Evolutionary conservation across 805 yeast genomes (phyloP), one percentile per base, ranked within the genome.

Genomic region (Candida nemodendra): DNA sequence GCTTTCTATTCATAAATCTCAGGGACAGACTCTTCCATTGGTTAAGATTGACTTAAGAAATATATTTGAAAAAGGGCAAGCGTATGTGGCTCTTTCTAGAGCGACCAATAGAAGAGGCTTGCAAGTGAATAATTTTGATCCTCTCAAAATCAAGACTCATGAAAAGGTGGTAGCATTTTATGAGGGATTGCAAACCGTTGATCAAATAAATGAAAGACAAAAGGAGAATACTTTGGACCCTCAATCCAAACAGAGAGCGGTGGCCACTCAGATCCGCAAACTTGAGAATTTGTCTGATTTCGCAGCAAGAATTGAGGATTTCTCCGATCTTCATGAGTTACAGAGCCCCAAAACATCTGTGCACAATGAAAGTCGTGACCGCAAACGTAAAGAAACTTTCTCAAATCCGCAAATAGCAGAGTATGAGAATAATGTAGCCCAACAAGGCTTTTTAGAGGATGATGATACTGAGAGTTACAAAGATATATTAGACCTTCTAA

Each of bases 1-100:
- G 0, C 62, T 93, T 30, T 89, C 97, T 0, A 90, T 93, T 30
- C 99, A 93, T 58, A 91, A 93, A 64, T 81, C 97, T 0, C 99
- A 91, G 59, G 99, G 99, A 1, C 90, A 91, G 61, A 85, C 98
- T 0, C 61, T 89, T 30, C 79, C 82, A 4, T 71, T 76, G 38
- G 89, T 86, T 4, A 74, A 74, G 45, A 95, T 91, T 5, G 95
- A 93, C 57, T 69, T 91, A 44, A 68, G 72, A 25, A 70, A 71
- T 39, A 79, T 84, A 1, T 91, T 91, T 61, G 98, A 90, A 56
- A 80, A 78, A 36, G 99, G 99, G 0, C 99, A 93, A 59, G 95
- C 95, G 0, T 93, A 93, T 57, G 99, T 93, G 21, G 99, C 98
- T 0, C 65, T 93, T 22, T 86, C 96, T 9, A 76, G 99, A 60